Evolutionary conservation across 2,329 filamentous ascomycete genomes (phyloP).

Genomic region (Fusarium sulawesiense): DNA sequence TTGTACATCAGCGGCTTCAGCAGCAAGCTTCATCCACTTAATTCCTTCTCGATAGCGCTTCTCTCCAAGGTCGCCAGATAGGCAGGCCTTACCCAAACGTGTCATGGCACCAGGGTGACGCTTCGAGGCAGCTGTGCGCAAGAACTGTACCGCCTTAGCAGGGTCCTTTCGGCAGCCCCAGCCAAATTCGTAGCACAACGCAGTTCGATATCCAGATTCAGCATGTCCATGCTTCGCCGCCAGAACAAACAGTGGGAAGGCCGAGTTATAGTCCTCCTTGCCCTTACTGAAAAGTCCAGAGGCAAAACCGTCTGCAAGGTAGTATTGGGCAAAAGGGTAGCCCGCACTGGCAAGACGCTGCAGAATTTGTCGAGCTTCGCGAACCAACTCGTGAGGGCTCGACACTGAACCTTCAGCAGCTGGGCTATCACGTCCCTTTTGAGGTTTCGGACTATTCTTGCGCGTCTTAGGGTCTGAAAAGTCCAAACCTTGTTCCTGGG

Average conservation of each 20-base stretch:
- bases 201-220: slow-evolving; percentile 93
- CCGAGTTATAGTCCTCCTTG: slow-evolving; percentile 89
- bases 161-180: slow-evolving; percentile 95
- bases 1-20: slow-evolving; percentile 88
- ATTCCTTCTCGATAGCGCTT: slow-evolving; percentile 90
- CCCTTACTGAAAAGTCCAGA: slow-evolving; percentile 96
- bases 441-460: slow-evolving; percentile 60
- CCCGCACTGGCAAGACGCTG: slow-evolving; percentile 86
- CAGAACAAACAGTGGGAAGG: slow-evolving; percentile 91
- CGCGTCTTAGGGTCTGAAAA: slow-evolving; percentile 59
- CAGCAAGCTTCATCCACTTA: slow-evolving; percentile 95
- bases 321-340: slow-evolving; percentile 98
- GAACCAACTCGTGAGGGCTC: slow-evolving; percentile 76
- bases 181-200: slow-evolving; percentile 96
- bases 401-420: slow-evolving; percentile 59
- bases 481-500: slow-evolving; percentile 78
- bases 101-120: slow-evolving; percentile 96
- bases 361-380: slow-evolving; percentile 89
- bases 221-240: slow-evolving; percentile 98
- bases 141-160: slow-evolving; percentile 92
- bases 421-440: slow-evolving; percentile 60
- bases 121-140: slow-evolving; percentile 89
- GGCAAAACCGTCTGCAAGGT: slow-evolving; percentile 92
- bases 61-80: slow-evolving; percentile 88
- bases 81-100: slow-evolving; percentile 87